Conservation (phyloP, 305 asterid genomes). For the Salvia sclarea region DNA sequence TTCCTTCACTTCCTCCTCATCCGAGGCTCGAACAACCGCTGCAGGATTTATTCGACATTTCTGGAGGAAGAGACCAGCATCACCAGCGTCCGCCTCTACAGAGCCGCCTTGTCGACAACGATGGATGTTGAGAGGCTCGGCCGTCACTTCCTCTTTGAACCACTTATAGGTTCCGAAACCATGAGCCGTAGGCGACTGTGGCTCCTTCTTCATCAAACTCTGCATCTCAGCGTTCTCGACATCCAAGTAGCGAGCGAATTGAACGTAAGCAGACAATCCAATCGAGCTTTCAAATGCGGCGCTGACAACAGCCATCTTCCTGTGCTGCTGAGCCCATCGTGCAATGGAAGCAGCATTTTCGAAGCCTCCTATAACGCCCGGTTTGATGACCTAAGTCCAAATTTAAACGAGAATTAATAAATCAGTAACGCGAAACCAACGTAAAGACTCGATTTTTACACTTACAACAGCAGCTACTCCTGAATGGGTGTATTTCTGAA, state of each 20-base stretch:
- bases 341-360: slow-evolving; percentile 82
- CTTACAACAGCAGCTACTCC: slow-evolving; percentile 81
- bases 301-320: slow-evolving; percentile 80
- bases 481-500: slow-evolving; percentile 67
- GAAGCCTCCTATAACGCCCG: slow-evolving; percentile 88
- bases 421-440: background rate
- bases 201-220: slow-evolving; percentile 50
- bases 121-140: slow-evolving; percentile 50
- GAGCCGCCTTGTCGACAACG: slow-evolving; percentile 47
- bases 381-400: slow-evolving; percentile 80
- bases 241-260: slow-evolving; percentile 73
- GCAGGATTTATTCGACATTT: slow-evolving; percentile 55
- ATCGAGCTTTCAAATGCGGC: slow-evolving; percentile 88
- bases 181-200: slow-evolving; percentile 53
- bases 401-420: background rate
- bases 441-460: slow-evolving; percentile 19
- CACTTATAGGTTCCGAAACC: slow-evolving; percentile 97
- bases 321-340: slow-evolving; percentile 92
- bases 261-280: slow-evolving; percentile 81
- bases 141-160: slow-evolving; percentile 75
- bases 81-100: slow-evolving; percentile 62
- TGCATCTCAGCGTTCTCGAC: slow-evolving; percentile 60
- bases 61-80: slow-evolving; percentile 68
- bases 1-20: slow-evolving; percentile 45
- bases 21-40: slow-evolving; percentile 49